Evolutionary conservation across 345 rosid species (phyloP).

Genomic region (Murraya paniculata): DNA sequence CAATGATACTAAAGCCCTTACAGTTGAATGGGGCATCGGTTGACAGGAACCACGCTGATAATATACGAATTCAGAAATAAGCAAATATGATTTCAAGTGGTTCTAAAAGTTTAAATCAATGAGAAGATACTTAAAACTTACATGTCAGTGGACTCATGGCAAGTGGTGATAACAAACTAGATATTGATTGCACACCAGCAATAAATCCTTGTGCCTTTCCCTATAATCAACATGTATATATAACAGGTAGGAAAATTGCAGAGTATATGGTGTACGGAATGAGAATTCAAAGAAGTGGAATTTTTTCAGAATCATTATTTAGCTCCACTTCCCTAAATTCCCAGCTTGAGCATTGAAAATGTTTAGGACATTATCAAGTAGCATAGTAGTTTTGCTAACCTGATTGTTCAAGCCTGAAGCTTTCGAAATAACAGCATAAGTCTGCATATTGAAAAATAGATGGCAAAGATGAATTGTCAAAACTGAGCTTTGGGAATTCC

Average conservation of each 20-base stretch:
- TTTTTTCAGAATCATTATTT: not conserved
- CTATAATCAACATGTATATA: conserved; percentile 18
- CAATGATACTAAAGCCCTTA: conserved; percentile 50
- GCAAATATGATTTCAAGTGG: not conserved
- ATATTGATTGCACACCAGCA: conserved; percentile 47
- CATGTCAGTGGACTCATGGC: conserved; percentile 59
- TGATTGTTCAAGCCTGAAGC: conserved; percentile 46
- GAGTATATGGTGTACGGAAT: not conserved
- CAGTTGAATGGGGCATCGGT: conserved; percentile 48
- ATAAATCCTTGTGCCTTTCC: conserved; percentile 54
- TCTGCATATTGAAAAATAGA: conserved; percentile 30
- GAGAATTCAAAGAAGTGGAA: not conserved
- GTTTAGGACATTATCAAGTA: not conserved
- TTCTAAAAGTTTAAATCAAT: not conserved
- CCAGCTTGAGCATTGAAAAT: not conserved
- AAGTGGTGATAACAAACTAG: conserved; percentile 46
- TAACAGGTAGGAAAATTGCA: not conserved
- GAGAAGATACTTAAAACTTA: conserved; percentile 11
- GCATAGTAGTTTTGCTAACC: conserved; percentile 26
- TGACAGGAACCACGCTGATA: conserved; percentile 50
- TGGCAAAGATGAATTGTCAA: not conserved
- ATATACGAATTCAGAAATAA: not conserved
- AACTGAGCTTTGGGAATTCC: not conserved
- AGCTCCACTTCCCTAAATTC: not conserved
- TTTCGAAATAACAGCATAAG: conserved; percentile 50